Evolutionary conservation across 352 stramenopile species (phyloP), one percentile per base, ranked within the genome.

Genomic region (Blastocystis hominis): DNA sequence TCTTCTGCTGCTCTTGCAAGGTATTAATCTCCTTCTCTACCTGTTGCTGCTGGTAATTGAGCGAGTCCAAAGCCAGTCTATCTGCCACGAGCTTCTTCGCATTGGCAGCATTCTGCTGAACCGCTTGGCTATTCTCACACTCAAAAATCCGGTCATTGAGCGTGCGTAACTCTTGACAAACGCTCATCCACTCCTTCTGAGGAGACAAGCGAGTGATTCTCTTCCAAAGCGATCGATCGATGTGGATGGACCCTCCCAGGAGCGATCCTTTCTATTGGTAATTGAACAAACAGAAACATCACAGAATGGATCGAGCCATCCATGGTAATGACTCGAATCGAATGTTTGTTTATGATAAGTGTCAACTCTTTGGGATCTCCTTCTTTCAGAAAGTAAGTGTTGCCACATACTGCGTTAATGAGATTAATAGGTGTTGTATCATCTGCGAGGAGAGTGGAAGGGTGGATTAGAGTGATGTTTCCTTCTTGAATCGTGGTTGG

Each of bases 261-360:
- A 59, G n/a, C 13, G 50, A 59, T 59, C 50, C 50, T 2, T 59
- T 59, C 50, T 59, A 59, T 2, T n/a, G 50, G 24, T 42, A n/a
- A 54, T 15, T 9, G 46, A 0, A 75, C 9, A 75, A 5, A 44
- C 0, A 42, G 40, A 55, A 62, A 30, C 63, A 3, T 38, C 6
- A 78, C 68, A 34, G 68, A 62, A 24, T 78, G 68, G 36, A 78
- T 61, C 6, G 68, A 78, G 9, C 68, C 68, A 34, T 78, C 68
- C 20, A 15, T 62, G 9, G 68, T 56, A 42, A 78, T 56, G 1
- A 78, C 68, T 1, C 68, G 68, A 15, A 78, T 56, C 40, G 13
- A 38, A 34, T 50, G 47, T 15, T 44, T 62, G 10, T 15, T 1
- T 10, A 78, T 34, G 50, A 78, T 34, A 13, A 42, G 34, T 9